Base-by-base conservation (phyloP, 2,329 filamentous ascomycete species). In the Talaromyces sp. region DNA sequence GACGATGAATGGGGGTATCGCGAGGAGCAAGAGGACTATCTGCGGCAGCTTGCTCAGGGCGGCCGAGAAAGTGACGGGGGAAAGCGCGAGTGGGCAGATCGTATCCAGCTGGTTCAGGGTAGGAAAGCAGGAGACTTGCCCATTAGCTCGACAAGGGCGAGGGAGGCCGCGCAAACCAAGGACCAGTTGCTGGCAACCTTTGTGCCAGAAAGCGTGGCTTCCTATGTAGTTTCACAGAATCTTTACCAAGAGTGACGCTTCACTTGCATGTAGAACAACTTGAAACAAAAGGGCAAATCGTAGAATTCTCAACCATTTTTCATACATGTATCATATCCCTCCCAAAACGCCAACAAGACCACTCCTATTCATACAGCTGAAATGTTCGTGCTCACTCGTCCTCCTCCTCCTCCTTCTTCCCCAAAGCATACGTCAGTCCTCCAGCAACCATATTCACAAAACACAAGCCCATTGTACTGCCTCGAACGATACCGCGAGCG, bases 391-490 rank as follows among this genome's bases (percentile, higher is more conserved):
- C 21, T 59, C 24, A 24, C 41, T n/a, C 29, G n/a, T 61, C 56
- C 0, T 62, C 67, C 17, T 75, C 75, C 59, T 27, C 26, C 26
- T 78, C 75, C 35, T 75, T 72, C 41, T 74, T 75, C 13, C 77
- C 78, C 60, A 79, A 67, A 5, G 74, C 75, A 69, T 81, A 81
- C 10, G 77, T 78, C 62, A 80, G 63, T 14, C 79, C 78, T 14
- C 79, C 78, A 46, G 75, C 73, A 31, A 80, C 68, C 66, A 80
- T 65, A 62, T 81, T 80, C n/a, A 72, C 71, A 61, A 79, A 68
- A 59, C 76, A 78, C 43, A 80, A 68, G 41, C 75, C 77, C 74
- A 80, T 78, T 4, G 78, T 80, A 32, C 69, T 68, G 31, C 78
- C 78, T 60, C 78, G 73, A 52, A 80, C 71, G 8, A 79, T 69